These are phyloP conservation scores for Afroboletus lepidellus DNA, from an alignment of 1,284 basidiomycete species.

Conservation along the genomic window DNA sequence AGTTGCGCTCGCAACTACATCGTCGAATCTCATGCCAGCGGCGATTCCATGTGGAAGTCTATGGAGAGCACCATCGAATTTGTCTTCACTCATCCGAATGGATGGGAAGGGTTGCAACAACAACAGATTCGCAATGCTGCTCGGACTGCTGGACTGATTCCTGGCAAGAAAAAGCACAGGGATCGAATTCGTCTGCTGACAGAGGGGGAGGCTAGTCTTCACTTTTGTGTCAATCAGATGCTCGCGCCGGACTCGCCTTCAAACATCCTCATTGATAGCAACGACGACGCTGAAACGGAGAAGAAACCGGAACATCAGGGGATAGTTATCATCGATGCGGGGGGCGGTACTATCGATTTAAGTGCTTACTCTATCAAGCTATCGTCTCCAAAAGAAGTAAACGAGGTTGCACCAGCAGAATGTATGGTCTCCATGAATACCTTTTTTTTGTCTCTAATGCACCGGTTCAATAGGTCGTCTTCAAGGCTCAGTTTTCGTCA, in stretches of 20 bases:
- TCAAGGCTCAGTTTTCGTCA: too few relatives aligned
- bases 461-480: too few relatives aligned
- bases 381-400: slow-evolving; percentile 21
- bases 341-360: slow-evolving; percentile 48
- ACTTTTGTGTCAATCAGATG: slow-evolving; percentile 45
- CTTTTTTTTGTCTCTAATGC: too few relatives aligned
- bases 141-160: slow-evolving; percentile 35
- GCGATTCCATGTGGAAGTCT: too few relatives aligned
- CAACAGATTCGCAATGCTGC: slow-evolving; percentile 38
- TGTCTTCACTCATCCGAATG: slow-evolving; percentile 41
- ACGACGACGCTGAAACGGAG: too few relatives aligned
- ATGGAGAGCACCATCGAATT: slow-evolving; percentile 10
- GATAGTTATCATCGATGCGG: slow-evolving; percentile 49
- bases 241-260: too few relatives aligned
- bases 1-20: slow-evolving; percentile 47
- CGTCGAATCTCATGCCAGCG: slow-evolving; percentile 41
- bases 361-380: slow-evolving; percentile 34
- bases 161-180: slow-evolving; percentile 38
- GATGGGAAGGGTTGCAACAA: slow-evolving; percentile 44
- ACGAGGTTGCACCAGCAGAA: slow-evolving; percentile 35
- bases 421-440: too few relatives aligned
- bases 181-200: slow-evolving; percentile 48
- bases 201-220: slow-evolving; percentile 51
- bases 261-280: too few relatives aligned
- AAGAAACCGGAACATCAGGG: slow-evolving; percentile 39